Percentiles rank a stretch among this genome's conserved stretches.
These are phyloP conservation scores for Pythium folliculosum DNA, from an alignment of 352 stramenopile species.

Conservation along the genomic window DNA sequence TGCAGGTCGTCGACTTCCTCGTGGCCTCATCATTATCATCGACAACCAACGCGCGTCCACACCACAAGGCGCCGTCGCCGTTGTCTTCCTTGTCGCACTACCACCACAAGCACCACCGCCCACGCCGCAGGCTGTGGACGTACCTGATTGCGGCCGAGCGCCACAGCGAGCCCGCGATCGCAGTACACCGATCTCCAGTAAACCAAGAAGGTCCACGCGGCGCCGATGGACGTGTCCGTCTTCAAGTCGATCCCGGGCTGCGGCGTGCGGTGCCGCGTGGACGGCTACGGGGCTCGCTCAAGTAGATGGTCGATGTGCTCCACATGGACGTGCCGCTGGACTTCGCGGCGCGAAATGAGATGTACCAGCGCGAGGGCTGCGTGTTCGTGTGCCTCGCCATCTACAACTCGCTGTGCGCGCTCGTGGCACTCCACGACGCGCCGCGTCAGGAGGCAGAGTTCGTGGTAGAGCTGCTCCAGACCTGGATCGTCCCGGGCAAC, in stretches of 20 bases:
- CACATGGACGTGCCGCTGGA: slow-evolving; percentile 45
- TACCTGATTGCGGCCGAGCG: slow-evolving; percentile 51
- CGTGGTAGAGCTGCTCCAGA: slow-evolving; percentile 66
- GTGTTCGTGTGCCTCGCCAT: slow-evolving; percentile 64
- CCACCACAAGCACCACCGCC: slow-evolving; percentile 2
- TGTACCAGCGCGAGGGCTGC: slow-evolving; percentile 50
- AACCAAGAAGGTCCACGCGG: slow-evolving; percentile 33
- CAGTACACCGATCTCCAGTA: slow-evolving; percentile 52
- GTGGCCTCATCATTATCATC: slow-evolving; percentile 22
- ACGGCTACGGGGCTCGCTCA: slow-evolving; percentile 49
- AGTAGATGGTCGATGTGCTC: slow-evolving; percentile 61
- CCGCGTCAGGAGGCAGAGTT: slow-evolving; percentile 49
- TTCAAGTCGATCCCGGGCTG: slow-evolving; percentile 65
- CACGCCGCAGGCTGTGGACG: slow-evolving; percentile 41
- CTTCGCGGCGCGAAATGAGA: slow-evolving; percentile 45
- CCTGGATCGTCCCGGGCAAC: slow-evolving; percentile 80
- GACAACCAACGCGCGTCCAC: not conserved
- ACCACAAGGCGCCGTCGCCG: slow-evolving; percentile 1
- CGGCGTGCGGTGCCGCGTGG: slow-evolving; percentile 50
- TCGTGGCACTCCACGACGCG: slow-evolving; percentile 58
- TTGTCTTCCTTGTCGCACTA: not conserved
- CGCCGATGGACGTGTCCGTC: slow-evolving; percentile 26
- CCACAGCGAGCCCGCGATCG: slow-evolving; percentile 69
- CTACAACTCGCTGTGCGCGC: slow-evolving; percentile 45
- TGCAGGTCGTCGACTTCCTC: slow-evolving; percentile 44